Percentiles rank a stretch among this genome's conserved stretches.
Evolutionary conservation across 139 green algal species (phyloP).

Genomic region (Coelastrella sp.): DNA sequence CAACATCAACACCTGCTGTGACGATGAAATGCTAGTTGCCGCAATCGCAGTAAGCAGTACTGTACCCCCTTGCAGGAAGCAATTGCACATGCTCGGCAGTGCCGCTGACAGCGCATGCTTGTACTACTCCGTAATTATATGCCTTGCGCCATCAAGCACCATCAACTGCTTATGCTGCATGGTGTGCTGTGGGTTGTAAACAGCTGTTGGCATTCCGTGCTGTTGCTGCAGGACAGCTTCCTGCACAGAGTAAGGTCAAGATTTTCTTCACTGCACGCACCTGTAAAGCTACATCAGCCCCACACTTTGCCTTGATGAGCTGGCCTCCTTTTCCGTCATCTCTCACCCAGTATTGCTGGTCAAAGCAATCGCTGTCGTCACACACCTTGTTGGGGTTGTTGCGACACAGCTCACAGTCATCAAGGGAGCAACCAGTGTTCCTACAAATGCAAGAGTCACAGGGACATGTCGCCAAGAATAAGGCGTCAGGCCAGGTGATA

Average conservation of each 20-base stretch:
- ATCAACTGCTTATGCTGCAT: background rate
- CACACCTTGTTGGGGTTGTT: slow-evolving; percentile 54
- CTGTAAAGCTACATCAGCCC: slow-evolving; percentile 31
- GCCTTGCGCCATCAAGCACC: background rate
- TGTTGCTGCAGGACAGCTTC: no score
- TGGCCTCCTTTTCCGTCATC: slow-evolving; percentile 52
- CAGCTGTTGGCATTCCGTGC: background rate
- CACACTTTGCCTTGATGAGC: slow-evolving; percentile 43
- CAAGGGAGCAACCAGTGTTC: slow-evolving; percentile 34
- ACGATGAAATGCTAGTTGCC: no score
- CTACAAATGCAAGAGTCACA: slow-evolving; percentile 13
- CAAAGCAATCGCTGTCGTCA: slow-evolving; percentile 29
- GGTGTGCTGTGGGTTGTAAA: background rate
- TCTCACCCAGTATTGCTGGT: slow-evolving; percentile 50
- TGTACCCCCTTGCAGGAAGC: no score
- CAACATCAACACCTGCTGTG: no score
- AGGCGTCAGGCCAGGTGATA: slow-evolving; percentile 47
- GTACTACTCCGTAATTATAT: background rate
- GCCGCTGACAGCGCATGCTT: background rate
- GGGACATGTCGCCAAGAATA: slow-evolving; percentile 42
- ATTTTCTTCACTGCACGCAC: background rate
- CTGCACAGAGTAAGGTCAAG: no score
- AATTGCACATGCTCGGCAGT: no score
- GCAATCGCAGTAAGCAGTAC: no score
- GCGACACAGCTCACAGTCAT: slow-evolving; percentile 49